Evolutionary conservation across 768 basidiomycete genomes (phyloP).

Genomic region (Grammothele lineata): DNA sequence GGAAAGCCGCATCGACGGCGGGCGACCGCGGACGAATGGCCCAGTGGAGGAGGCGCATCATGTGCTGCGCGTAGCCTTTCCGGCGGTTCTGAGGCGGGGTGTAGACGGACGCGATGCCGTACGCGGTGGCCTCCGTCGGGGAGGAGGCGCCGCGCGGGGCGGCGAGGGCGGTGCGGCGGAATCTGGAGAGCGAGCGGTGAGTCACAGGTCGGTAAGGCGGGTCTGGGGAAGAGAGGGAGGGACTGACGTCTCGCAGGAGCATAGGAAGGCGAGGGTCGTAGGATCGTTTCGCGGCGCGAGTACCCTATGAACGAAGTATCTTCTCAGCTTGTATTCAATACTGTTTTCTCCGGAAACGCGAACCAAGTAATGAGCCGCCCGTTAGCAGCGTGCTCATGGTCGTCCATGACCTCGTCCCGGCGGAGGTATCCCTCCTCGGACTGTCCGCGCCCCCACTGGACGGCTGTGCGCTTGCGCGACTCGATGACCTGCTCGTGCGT

Average conservation of each 20-base stretch:
- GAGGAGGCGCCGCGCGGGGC: constrained; percentile 9
- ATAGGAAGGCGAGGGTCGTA: constrained; percentile 48
- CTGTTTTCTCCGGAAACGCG: too few species aligned
- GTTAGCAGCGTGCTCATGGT: constrained; percentile 39
- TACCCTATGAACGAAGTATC: constrained; percentile 38
- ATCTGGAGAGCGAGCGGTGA: constrained; percentile 23
- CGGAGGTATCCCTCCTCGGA: constrained; percentile 43
- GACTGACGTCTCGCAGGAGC: constrained; percentile 59
- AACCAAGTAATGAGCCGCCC: constrained; percentile 52
- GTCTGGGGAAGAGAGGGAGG: background rate
- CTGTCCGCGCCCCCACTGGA: constrained; percentile 41
- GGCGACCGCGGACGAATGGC: constrained; percentile 34
- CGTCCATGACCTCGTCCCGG: constrained; percentile 36
- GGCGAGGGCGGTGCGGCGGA: constrained; percentile 31
- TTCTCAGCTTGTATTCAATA: background rate
- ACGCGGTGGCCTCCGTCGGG: constrained; percentile 34
- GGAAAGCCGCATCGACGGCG: constrained; percentile 32
- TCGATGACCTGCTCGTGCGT: constrained; percentile 41
- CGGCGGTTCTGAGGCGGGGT: constrained; percentile 45
- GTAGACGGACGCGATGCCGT: constrained; percentile 55
- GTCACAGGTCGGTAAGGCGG: background rate
- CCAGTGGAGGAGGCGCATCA: constrained; percentile 65
- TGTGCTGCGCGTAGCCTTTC: constrained; percentile 55
- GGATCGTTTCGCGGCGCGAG: constrained; percentile 50
- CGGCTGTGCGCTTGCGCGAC: constrained; percentile 35